Conservation (phyloP, 176 grass and related monocot species). For the Zea luxurians region DNA sequence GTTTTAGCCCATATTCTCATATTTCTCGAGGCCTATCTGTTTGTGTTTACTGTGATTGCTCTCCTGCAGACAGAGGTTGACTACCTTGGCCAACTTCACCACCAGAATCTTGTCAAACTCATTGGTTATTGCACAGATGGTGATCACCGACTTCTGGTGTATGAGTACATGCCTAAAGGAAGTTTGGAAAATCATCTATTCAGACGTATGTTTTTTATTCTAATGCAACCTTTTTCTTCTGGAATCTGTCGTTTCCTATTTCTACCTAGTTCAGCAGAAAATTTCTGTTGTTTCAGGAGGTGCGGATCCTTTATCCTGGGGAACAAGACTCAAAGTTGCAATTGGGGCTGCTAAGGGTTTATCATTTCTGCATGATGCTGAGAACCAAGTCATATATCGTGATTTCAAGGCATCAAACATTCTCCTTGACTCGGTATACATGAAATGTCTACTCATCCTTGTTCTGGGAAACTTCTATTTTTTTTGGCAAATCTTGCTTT, state of each 20-base stretch:
- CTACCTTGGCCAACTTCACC: slow-evolving; percentile 83
- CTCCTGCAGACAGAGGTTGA: slow-evolving; percentile 73
- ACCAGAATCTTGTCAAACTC: slow-evolving; percentile 84
- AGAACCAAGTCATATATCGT: slow-evolving; percentile 86
- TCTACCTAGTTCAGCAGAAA: not conserved
- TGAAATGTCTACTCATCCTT: not conserved
- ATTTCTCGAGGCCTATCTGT: slow-evolving; percentile 13
- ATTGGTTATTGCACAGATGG: slow-evolving; percentile 84
- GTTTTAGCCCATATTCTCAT: slow-evolving; percentile 10
- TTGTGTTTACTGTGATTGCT: not conserved
- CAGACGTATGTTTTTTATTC: slow-evolving; percentile 49
- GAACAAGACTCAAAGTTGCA: slow-evolving; percentile 80
- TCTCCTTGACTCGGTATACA: slow-evolving; percentile 77
- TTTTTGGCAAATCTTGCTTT: not conserved
- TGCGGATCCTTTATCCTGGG: slow-evolving; percentile 71
- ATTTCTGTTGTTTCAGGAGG: slow-evolving; percentile 45
- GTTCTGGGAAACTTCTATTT: not conserved
- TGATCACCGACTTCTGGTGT: slow-evolving; percentile 76
- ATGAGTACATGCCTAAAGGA: slow-evolving; percentile 80
- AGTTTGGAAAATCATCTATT: slow-evolving; percentile 92
- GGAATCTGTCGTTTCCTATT: not conserved
- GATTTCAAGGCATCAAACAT: slow-evolving; percentile 98
- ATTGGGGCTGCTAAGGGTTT: slow-evolving; percentile 79
- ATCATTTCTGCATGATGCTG: slow-evolving; percentile 82
- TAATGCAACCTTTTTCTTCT: slow-evolving; percentile 1